Percentiles rank a stretch among this genome's conserved stretches.
These are phyloP conservation scores for Toxicodendron radicans DNA, from an alignment of 345 rosid genomes.

Conservation along the genomic window DNA sequence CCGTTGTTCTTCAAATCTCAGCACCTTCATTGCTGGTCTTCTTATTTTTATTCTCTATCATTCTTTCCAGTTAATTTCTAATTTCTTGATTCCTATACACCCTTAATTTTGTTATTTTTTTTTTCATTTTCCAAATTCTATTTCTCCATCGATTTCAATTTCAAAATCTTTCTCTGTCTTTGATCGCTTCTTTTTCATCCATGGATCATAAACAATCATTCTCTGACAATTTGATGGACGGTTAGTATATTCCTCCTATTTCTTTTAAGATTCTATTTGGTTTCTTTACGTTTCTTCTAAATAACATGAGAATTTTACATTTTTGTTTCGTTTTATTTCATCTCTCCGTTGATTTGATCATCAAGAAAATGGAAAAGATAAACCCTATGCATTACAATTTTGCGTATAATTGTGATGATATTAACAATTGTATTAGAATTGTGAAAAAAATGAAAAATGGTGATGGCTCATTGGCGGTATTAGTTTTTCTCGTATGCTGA, in stretches of 20 bases:
- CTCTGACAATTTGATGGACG: constrained; percentile 24
- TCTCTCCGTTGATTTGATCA: no score
- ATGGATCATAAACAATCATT: constrained; percentile 43
- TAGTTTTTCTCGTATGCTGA: no score
- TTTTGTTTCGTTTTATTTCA: no score
- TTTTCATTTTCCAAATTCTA: background rate
- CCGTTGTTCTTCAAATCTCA: constrained; percentile 49
- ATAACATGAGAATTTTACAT: no score
- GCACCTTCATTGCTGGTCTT: constrained; percentile 64
- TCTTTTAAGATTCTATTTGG: no score
- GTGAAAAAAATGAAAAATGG: background rate
- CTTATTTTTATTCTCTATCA: constrained; percentile 47
- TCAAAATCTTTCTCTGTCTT: background rate
- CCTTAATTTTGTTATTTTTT: constrained; percentile 27
- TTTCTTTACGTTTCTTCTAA: no score
- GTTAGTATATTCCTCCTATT: constrained; percentile 17
- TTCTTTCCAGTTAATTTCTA: constrained; percentile 53
- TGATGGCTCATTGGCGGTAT: background rate
- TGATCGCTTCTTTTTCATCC: background rate
- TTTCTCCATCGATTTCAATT: background rate
- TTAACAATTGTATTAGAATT: no score
- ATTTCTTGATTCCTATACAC: constrained; percentile 60
- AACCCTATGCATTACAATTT: no score
- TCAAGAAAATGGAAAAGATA: no score
- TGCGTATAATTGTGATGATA: no score